phyloP scores from a whole-genome alignment of 208 protist genomes.

The Zelonia costaricensis region DNA sequence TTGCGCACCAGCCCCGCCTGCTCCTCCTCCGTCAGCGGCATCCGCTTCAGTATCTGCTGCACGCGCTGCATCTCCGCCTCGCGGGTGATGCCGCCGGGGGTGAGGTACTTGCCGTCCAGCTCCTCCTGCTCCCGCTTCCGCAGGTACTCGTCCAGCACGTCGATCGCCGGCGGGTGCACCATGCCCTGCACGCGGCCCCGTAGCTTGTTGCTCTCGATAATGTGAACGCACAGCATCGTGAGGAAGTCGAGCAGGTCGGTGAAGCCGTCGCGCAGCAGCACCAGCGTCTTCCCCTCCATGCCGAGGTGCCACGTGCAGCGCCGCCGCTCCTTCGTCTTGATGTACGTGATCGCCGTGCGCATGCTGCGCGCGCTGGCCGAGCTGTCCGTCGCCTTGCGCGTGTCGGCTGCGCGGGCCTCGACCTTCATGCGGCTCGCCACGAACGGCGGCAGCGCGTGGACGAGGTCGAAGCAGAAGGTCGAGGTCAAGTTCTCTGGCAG shows the following conservation, averaged over 20 bases:
- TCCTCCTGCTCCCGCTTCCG: slow-evolving; percentile 53
- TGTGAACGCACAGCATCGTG: slow-evolving; percentile 88
- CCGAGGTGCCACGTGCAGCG: slow-evolving; percentile 87
- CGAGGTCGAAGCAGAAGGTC: slow-evolving; percentile 85
- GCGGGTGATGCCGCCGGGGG: slow-evolving; percentile 13
- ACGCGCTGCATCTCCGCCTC: slow-evolving; percentile 57
- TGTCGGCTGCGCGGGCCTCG: slow-evolving; percentile 67
- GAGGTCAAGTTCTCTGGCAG: slow-evolving; percentile 78
- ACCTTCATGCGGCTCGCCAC: slow-evolving; percentile 78
- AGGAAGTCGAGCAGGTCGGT: slow-evolving; percentile 90
- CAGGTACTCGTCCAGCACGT: slow-evolving; percentile 79
- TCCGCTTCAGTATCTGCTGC: slow-evolving; percentile 49
- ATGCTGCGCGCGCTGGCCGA: slow-evolving; percentile 18
- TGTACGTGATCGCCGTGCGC: slow-evolving; percentile 62
- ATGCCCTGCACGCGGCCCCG: slow-evolving; percentile 80
- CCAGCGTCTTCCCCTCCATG: slow-evolving; percentile 86
- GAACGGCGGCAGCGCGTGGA: slow-evolving; percentile 77
- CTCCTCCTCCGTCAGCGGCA: slow-evolving; percentile 69
- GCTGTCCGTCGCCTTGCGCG: slow-evolving; percentile 40
- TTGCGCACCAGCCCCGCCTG: slow-evolving; percentile 67
- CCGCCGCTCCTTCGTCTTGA: slow-evolving; percentile 81
- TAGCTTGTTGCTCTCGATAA: slow-evolving; percentile 91
- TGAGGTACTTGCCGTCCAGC: slow-evolving; percentile 23
- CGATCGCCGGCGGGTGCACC: slow-evolving; percentile 82
- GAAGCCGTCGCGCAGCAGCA: slow-evolving; percentile 85